These are phyloP conservation scores for Gossypium turneri DNA, from an alignment of 345 rosid genomes.

Conservation along the genomic window DNA sequence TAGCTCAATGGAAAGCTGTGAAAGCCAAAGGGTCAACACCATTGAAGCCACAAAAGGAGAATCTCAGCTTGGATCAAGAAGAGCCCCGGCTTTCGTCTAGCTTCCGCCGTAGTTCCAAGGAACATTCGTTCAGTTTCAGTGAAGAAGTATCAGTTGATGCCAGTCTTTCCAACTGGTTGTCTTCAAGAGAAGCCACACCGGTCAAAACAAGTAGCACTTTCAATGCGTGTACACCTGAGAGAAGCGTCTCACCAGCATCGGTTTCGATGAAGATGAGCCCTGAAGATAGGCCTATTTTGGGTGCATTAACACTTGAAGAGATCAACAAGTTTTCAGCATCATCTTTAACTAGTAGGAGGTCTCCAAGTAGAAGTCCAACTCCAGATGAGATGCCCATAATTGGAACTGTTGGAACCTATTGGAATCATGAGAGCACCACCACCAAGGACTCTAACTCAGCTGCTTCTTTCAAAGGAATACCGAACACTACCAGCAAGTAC, in stretches of 20 bases:
- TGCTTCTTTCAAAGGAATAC: constrained; percentile 77
- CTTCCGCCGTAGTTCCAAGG: constrained; percentile 31
- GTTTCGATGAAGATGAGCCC: constrained; percentile 37
- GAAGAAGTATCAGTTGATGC: constrained; percentile 64
- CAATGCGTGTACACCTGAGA: constrained; percentile 35
- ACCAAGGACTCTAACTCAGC: constrained; percentile 37
- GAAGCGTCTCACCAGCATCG: constrained; percentile 41
- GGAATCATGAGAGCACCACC: constrained; percentile 42
- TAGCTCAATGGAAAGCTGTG: constrained; percentile 87
- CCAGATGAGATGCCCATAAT: constrained; percentile 80
- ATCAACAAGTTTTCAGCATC: constrained; percentile 67
- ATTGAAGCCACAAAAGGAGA: constrained; percentile 65
- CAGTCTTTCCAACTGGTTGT: constrained; percentile 91
- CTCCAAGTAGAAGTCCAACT: constrained; percentile 80
- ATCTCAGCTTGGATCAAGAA: constrained; percentile 37
- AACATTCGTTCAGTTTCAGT: constrained; percentile 38
- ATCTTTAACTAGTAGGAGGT: constrained; percentile 68
- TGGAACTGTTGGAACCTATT: constrained; percentile 82
- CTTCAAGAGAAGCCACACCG: constrained; percentile 54
- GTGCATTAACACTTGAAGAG: constrained; percentile 84
- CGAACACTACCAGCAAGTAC: constrained; percentile 88
- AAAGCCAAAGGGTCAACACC: constrained; percentile 48
- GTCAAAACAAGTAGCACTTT: constrained; percentile 33
- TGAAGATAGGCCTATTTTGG: constrained; percentile 83
- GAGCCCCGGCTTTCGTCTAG: constrained; percentile 32